These are phyloP conservation scores for Arbutus unedo DNA, from an alignment of 148 eudicot species.

Conservation along the genomic window DNA sequence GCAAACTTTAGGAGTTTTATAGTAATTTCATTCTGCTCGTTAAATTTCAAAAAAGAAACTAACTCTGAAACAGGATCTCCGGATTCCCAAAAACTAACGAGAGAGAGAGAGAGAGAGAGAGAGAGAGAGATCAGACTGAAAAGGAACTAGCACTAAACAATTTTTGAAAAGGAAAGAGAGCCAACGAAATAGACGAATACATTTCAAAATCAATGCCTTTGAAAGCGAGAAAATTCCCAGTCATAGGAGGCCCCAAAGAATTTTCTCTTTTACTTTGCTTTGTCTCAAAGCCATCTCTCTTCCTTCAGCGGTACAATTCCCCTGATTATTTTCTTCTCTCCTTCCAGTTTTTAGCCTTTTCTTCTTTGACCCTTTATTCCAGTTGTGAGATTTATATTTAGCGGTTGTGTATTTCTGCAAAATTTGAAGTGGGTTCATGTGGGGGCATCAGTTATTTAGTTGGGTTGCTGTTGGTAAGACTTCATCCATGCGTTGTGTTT, in stretches of 20 bases:
- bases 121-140: neutral
- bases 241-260: neutral
- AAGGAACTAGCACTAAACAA: neutral
- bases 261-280: conserved; percentile 22
- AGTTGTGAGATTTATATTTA: neutral
- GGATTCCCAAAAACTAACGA: neutral
- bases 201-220: conserved; percentile 1
- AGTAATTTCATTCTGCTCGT: neutral
- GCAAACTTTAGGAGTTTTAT: neutral
- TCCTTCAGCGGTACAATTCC: conserved; percentile 13
- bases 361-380: conserved; percentile 1
- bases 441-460: neutral
- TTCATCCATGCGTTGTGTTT: neutral
- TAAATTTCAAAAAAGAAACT: neutral
- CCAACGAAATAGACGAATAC: neutral
- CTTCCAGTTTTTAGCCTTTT: neutral
- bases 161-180: neutral
- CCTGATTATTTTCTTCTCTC: neutral
- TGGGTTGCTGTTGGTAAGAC: conserved; percentile 5
- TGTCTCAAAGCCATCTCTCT: conserved; percentile 30
- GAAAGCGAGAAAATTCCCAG: conserved; percentile 14
- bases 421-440: neutral
- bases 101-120: neutral
- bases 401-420: neutral
- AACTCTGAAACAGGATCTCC: neutral